Conservation (phyloP, 1,284 basidiomycete genomes). For the Trametes hirsuta region DNA sequence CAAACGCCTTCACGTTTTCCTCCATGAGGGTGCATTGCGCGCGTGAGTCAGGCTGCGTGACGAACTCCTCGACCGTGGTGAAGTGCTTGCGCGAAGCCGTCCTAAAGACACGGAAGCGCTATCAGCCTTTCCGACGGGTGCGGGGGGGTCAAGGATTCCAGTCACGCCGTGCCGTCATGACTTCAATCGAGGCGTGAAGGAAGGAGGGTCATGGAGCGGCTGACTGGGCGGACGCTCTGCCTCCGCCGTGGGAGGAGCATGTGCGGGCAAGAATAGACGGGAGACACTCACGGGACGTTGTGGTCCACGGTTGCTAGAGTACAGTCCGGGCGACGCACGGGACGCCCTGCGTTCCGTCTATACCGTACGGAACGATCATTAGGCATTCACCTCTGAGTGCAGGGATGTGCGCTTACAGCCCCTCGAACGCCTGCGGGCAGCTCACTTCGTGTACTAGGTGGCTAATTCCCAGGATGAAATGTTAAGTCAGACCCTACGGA, state of each 20-base stretch:
- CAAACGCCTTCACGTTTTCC: slow-evolving; percentile 95
- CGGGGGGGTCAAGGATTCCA: no score
- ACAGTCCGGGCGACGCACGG: slow-evolving; percentile 90
- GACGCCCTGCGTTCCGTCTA: slow-evolving; percentile 80
- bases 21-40: slow-evolving; percentile 92
- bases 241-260: not conserved
- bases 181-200: no score
- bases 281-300: slow-evolving; percentile 84
- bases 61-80: slow-evolving; percentile 77
- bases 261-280: not conserved
- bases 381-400: not conserved
- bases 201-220: no score
- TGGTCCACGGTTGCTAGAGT: slow-evolving; percentile 96
- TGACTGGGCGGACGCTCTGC: no score
- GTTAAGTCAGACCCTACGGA: no score
- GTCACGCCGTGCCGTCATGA: no score
- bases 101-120: slow-evolving; percentile 41
- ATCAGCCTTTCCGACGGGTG: not conserved
- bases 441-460: slow-evolving; percentile 97
- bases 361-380: slow-evolving; percentile 3
- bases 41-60: slow-evolving; percentile 87
- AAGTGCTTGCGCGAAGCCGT: slow-evolving; percentile 89
- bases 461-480: slow-evolving; percentile 41
- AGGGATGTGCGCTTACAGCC: slow-evolving; percentile 59
- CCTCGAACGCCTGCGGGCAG: slow-evolving; percentile 95